phyloP scores from a whole-genome alignment of 495 filamentous ascomycete species.

The Letharia columbiana region DNA sequence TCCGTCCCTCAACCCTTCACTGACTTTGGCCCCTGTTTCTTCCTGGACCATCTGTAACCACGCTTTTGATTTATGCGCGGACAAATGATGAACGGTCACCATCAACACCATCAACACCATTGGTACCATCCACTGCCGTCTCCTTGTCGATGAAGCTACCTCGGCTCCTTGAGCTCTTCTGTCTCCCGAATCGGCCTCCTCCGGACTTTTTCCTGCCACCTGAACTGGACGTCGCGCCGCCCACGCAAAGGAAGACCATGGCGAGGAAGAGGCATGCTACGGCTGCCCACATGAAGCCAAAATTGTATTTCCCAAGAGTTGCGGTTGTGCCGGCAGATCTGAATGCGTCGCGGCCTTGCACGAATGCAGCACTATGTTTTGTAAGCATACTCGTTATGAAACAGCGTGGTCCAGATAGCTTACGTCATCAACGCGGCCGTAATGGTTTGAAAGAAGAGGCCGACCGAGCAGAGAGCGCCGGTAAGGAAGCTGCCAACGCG shows the following conservation, averaged over 20 bases:
- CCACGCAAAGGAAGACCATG: constrained; percentile 60
- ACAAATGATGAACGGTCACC: constrained; percentile 12
- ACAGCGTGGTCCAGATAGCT: constrained; percentile 27
- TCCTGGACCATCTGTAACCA: not conserved
- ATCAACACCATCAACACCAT: constrained; percentile 4
- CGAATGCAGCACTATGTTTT: constrained; percentile 55
- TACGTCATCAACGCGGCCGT: constrained; percentile 64
- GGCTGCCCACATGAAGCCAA: constrained; percentile 81
- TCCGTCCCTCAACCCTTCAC: not conserved
- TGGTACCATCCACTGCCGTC: not conserved
- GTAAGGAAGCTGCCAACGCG: constrained; percentile 53
- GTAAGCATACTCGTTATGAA: constrained; percentile 3
- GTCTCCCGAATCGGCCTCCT: constrained; percentile 31
- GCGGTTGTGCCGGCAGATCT: constrained; percentile 46
- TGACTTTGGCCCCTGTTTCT: not conserved
- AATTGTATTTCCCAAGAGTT: constrained; percentile 60
- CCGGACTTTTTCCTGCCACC: constrained; percentile 25
- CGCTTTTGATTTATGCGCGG: not conserved
- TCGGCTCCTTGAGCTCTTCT: constrained; percentile 29
- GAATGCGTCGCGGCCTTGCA: constrained; percentile 69
- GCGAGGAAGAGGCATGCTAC: constrained; percentile 61
- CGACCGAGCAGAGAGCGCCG: constrained; percentile 45
- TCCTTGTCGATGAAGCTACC: constrained; percentile 38
- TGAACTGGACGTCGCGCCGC: constrained; percentile 23
- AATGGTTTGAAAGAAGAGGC: constrained; percentile 55